Evolutionary conservation across 305 asterid species (phyloP).

Genomic region (Fraxinus greggii): DNA sequence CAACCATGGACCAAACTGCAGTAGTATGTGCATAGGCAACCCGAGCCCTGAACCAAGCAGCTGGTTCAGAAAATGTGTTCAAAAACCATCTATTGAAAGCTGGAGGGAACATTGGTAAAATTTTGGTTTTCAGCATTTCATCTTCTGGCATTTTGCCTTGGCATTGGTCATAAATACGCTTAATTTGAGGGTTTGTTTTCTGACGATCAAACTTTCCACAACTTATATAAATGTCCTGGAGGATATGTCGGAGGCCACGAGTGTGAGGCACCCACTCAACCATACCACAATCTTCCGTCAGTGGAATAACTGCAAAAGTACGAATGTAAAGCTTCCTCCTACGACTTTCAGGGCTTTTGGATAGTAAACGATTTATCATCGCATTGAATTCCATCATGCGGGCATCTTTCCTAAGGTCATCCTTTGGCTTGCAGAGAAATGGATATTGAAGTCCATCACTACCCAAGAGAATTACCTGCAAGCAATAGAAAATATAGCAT

Average conservation of each 20-base stretch:
- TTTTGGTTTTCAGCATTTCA: constrained; percentile 78
- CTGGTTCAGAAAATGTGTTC: constrained; percentile 95
- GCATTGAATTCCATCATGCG: constrained; percentile 99
- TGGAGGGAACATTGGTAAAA: constrained; percentile 95
- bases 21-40: constrained; percentile 92
- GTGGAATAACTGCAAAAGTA: constrained; percentile 92
- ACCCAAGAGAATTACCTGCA: constrained; percentile 85
- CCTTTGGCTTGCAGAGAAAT: constrained; percentile 98
- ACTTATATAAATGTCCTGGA: constrained; percentile 89
- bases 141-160: constrained; percentile 84
- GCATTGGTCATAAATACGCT: constrained; percentile 87
- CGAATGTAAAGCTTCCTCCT: constrained; percentile 95
- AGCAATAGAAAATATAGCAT: constrained; percentile 5
- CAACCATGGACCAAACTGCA: constrained; percentile 99
- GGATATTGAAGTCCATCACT: constrained; percentile 88
- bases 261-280: constrained; percentile 99
- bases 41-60: constrained; percentile 98
- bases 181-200: constrained; percentile 86
- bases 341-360: constrained; percentile 90
- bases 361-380: constrained; percentile 87
- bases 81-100: constrained; percentile 93
- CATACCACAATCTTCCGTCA: constrained; percentile 98
- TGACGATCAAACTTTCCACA: constrained; percentile 90
- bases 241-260: constrained; percentile 91
- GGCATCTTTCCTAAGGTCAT: constrained; percentile 97